phyloP scores from a whole-genome alignment of 108 stramenopile genomes.

The Skeletonema tropicum region DNA sequence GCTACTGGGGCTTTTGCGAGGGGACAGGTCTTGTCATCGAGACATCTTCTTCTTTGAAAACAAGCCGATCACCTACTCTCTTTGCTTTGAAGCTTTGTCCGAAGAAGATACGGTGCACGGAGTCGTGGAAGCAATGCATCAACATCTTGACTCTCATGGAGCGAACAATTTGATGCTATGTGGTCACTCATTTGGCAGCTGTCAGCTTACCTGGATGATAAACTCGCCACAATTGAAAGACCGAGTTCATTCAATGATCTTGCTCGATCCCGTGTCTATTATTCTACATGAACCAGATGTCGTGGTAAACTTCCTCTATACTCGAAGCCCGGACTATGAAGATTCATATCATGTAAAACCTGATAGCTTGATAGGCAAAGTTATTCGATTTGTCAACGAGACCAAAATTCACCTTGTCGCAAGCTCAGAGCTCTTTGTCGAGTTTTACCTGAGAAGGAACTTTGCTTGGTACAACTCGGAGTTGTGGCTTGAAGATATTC shows the following conservation, averaged over 20 bases:
- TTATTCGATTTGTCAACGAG: slow-evolving; percentile 50
- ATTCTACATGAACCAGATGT: slow-evolving; percentile 85
- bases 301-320: slow-evolving; percentile 83
- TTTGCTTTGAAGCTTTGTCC: slow-evolving; percentile 50
- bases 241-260: slow-evolving; percentile 53
- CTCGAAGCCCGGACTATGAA: slow-evolving; percentile 26
- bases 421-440: slow-evolving; percentile 76
- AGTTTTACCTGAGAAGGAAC: slow-evolving; percentile 80
- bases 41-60: slow-evolving; percentile 81
- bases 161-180: slow-evolving; percentile 47
- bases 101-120: slow-evolving; percentile 74
- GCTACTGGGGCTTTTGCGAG: slow-evolving; percentile 40
- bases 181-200: slow-evolving; percentile 91
- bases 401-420: slow-evolving; percentile 61
- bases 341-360: slow-evolving; percentile 9
- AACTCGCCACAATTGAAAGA: slow-evolving; percentile 22
- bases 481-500: slow-evolving; percentile 86
- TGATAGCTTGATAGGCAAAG: neutral
- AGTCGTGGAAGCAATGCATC: slow-evolving; percentile 57
- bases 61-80: slow-evolving; percentile 56
- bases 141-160: slow-evolving; percentile 21
- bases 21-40: slow-evolving; percentile 32
- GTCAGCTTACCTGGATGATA: slow-evolving; percentile 78
- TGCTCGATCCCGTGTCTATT: slow-evolving; percentile 89
- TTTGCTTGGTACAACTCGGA: slow-evolving; percentile 92